These are phyloP conservation scores for Cercospora janseana DNA, from an alignment of 2,329 filamentous ascomycete genomes.

Conservation along the genomic window DNA sequence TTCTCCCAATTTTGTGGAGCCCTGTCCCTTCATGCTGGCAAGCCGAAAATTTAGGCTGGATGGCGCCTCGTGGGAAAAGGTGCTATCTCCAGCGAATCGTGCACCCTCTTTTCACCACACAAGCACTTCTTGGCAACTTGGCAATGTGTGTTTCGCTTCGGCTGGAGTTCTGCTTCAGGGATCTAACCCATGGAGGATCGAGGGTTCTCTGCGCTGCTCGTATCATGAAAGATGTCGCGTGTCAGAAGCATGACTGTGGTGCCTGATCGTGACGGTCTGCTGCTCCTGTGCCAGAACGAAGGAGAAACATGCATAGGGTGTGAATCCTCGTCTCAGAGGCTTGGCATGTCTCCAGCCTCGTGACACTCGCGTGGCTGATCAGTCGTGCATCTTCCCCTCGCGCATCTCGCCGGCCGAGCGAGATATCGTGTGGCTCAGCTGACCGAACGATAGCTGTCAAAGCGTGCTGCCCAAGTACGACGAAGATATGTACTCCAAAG, in stretches of 20 bases:
- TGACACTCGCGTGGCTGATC: background rate
- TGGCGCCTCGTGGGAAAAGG: slow-evolving; percentile 10
- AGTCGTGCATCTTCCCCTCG: background rate
- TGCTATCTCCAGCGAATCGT: slow-evolving; percentile 14
- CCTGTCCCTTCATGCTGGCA: too few species aligned
- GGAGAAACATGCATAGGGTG: background rate
- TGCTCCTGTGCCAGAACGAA: too few species aligned
- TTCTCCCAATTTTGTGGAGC: too few species aligned
- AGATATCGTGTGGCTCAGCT: background rate
- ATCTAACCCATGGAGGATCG: slow-evolving; percentile 2
- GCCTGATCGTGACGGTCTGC: too few species aligned
- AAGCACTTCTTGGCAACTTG: slow-evolving; percentile 11
- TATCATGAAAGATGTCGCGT: too few species aligned
- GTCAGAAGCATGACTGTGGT: too few species aligned
- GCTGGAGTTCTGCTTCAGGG: slow-evolving; percentile 3
- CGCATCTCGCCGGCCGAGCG: slow-evolving; percentile 7
- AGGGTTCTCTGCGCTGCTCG: too few species aligned
- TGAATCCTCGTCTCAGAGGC: slow-evolving; percentile 1
- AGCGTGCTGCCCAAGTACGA: background rate
- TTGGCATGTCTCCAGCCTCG: slow-evolving; percentile 2
- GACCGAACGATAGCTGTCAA: background rate
- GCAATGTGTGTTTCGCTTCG: background rate
- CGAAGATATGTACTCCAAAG: background rate
- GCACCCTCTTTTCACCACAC: background rate
- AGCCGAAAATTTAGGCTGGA: slow-evolving; percentile 5